Conservation (phyloP, 441 rosid species). For the Populus trichocarpa region DNA sequence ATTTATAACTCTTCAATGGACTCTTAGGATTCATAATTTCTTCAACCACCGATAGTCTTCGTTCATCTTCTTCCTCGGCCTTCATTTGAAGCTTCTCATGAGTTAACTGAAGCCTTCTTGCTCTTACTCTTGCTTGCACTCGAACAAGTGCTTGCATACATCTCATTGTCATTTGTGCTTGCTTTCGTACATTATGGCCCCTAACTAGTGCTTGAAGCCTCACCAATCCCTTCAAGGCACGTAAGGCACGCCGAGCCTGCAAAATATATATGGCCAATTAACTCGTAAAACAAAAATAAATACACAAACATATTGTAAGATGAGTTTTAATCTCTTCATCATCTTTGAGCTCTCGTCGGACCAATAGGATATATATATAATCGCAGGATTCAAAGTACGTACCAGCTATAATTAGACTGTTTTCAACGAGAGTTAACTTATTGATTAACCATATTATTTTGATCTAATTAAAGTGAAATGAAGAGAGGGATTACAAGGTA, state of each 20-base stretch:
- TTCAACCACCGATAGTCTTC: constrained; percentile 13
- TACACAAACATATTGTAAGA: not conserved
- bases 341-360: too few species aligned
- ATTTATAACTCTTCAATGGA: constrained; percentile 26
- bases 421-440: not conserved
- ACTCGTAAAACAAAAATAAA: not conserved
- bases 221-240: constrained; percentile 89
- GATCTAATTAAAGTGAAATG: not conserved
- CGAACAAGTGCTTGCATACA: constrained; percentile 97
- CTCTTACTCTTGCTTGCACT: constrained; percentile 83
- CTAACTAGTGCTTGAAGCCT: constrained; percentile 92
- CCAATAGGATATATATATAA: too few species aligned
- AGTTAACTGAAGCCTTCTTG: constrained; percentile 63
- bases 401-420: not conserved
- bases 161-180: constrained; percentile 95
- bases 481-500: constrained; percentile 52
- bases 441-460: not conserved
- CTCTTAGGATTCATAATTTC: constrained; percentile 17
- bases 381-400: too few species aligned
- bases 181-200: constrained; percentile 93
- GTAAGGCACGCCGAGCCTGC: constrained; percentile 90
- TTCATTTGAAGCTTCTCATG: constrained; percentile 42
- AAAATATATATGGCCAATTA: not conserved
- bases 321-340: not conserved
- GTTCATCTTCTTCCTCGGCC: constrained; percentile 27